phyloP scores from a whole-genome alignment of 495 filamentous ascomycete species.

The Pseudomonodictys pantanalensis region DNA sequence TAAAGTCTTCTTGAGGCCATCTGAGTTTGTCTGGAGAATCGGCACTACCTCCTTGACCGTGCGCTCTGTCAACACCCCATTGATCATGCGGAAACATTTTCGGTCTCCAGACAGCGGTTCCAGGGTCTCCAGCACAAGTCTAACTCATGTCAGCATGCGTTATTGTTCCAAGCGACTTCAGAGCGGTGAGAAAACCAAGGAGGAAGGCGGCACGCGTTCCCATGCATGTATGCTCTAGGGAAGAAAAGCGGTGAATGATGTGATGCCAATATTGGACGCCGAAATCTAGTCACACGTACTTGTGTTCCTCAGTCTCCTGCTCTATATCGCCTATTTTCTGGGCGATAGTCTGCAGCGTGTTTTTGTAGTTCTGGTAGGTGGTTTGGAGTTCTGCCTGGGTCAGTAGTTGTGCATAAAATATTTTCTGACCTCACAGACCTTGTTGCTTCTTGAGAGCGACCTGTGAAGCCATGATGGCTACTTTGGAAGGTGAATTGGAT shows the following conservation, averaged over 20 bases:
- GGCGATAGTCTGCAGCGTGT: constrained; percentile 86
- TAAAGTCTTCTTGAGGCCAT: constrained; percentile 92
- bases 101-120: constrained; percentile 77
- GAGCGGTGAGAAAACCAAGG: constrained; percentile 22
- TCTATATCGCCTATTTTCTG: constrained; percentile 97
- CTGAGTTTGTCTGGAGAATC: constrained; percentile 87
- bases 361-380: constrained; percentile 95
- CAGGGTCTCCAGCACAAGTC: constrained; percentile 93
- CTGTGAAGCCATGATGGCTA: constrained; percentile 23
- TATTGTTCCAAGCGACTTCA: background rate
- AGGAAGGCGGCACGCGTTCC: constrained; percentile 7
- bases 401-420: background rate
- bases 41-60: constrained; percentile 91
- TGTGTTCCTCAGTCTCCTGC: constrained; percentile 95
- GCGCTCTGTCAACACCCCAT: constrained; percentile 90
- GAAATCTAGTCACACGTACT: constrained; percentile 54
- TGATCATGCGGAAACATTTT: constrained; percentile 98
- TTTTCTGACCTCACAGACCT: constrained; percentile 53
- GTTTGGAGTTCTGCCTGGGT: constrained; percentile 72
- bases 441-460: constrained; percentile 52
- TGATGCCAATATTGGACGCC: background rate
- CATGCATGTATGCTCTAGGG: constrained; percentile 17
- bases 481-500: background rate
- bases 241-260: constrained; percentile 30
- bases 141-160: constrained; percentile 37